Base-by-base conservation (phyloP, 306 rosid genomes). In the Arachis stenosperma region DNA sequence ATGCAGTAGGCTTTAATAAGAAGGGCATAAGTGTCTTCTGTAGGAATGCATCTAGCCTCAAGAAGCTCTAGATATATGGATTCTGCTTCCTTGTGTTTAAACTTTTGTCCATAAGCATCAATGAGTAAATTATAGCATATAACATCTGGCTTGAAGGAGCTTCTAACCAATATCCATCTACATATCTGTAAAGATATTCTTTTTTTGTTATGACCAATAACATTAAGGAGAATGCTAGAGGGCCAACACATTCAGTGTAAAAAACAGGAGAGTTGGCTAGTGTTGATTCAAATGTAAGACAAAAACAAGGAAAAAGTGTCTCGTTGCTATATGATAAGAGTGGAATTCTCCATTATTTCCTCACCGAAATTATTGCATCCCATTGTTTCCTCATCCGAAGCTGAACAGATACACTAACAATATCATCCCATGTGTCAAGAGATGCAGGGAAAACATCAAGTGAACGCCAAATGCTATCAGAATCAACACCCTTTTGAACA, bases 21-120 rank as follows among this genome's bases (percentile, higher is more conserved):
- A 76, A 94, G 96, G 9, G 96, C 96, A 83, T 91, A 94, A 50
- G 96, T 94, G 78, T 94, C 97, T 74, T 94, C 97, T 5, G 93
- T 94, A 15, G 97, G 97, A 44, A 94, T 65, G 81, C 98, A 89
- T 62, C 82, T 70, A 74, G 83, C 84, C 81, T 84, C 91, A 68
- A 88, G 85, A 83, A 93, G 97, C 71, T 89, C 88, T 13, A 94
- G 84, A 83, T 94, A 94, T 13, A 81, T 81, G 40, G 94, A 88
- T 73, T 91, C 92, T 67, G 96, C 97, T 29, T 86, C 94, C 78
- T 88, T 86, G 84, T 79, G 76, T 39, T 61, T 78, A 48, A 87
- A 82, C 67, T 87, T 91, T 84, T 89, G 92, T 46, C 95, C 95
- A 65, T 88, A 91, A 60, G 97, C 96, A 27, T 94, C 98, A 69